phyloP scores from a whole-genome alignment of 2,329 filamentous ascomycete genomes.

The Ascochyta lentis region DNA sequence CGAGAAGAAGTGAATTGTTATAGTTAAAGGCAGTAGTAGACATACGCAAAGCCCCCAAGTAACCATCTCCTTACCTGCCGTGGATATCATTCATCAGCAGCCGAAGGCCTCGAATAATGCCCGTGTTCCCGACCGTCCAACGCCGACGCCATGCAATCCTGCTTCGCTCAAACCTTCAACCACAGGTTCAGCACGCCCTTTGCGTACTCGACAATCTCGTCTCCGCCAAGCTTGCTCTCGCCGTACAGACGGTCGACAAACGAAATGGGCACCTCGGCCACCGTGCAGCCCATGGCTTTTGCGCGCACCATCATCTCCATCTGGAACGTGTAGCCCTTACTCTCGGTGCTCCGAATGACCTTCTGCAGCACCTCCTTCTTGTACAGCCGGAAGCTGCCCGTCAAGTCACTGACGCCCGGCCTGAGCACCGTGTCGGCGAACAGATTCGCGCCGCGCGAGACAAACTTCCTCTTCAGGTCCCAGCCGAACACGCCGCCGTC shows the following conservation, averaged over 20 bases:
- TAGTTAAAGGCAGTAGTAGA: conserved; percentile 21
- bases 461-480: conserved; percentile 83
- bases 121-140: conserved; percentile 21
- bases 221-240: conserved; percentile 90
- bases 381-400: conserved; percentile 92
- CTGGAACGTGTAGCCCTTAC: conserved; percentile 98
- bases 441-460: conserved; percentile 87
- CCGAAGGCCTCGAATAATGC: conserved; percentile 10
- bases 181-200: conserved; percentile 65
- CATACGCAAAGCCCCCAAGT: conserved; percentile 4
- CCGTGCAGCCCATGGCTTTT: conserved; percentile 92
- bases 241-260: conserved; percentile 94
- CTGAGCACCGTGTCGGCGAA: conserved; percentile 94
- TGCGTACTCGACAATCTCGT: conserved; percentile 96
- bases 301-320: conserved; percentile 99
- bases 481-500: conserved; percentile 89
- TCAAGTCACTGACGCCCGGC: conserved; percentile 94
- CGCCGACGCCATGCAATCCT: conserved; percentile 38
- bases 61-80: conserved; percentile 13
- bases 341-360: conserved; percentile 89
- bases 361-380: conserved; percentile 89
- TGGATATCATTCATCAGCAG: conserved; percentile 19
- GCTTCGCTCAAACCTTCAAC: conserved; percentile 54
- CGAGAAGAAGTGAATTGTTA: conserved; percentile 20
- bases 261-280: conserved; percentile 93